These are phyloP conservation scores for Xylaria multiplex DNA, from an alignment of 2,329 filamentous ascomycete species.

Conservation along the genomic window DNA sequence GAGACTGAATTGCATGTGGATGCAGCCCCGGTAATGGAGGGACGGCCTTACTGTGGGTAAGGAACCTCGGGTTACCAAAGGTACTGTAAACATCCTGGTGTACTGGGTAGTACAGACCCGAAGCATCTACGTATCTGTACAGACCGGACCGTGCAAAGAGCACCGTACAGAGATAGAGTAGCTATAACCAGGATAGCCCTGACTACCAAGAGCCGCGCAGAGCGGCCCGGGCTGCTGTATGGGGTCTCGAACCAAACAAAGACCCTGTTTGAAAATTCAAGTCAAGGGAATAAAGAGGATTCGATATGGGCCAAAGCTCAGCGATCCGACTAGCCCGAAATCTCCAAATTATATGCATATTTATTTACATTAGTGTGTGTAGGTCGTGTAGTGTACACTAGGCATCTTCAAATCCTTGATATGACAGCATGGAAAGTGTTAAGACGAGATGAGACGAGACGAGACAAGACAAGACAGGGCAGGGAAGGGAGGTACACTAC, in stretches of 20 bases:
- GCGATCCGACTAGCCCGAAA: not conserved
- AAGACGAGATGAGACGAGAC: too few relatives aligned
- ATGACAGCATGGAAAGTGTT: not conserved
- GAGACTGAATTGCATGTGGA: conserved; percentile 20
- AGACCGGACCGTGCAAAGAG: too few relatives aligned
- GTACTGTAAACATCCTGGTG: not conserved
- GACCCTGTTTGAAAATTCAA: conserved; percentile 5
- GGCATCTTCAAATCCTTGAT: not conserved
- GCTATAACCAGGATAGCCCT: too few relatives aligned
- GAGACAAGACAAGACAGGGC: not conserved
- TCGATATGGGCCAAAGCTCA: not conserved
- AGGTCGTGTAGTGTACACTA: too few relatives aligned
- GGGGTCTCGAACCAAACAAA: conserved; percentile 8
- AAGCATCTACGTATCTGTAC: too few relatives aligned
- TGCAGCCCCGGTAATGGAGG: not conserved
- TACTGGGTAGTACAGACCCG: not conserved
- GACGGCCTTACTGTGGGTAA: too few relatives aligned
- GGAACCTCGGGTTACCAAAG: not conserved
- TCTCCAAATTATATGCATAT: conserved; percentile 3
- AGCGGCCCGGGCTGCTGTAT: conserved; percentile 6
- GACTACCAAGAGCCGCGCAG: conserved; percentile 16
- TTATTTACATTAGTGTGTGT: not conserved
- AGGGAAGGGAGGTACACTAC: too few relatives aligned
- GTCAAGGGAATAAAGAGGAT: not conserved
- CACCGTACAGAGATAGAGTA: too few relatives aligned